Conservation (phyloP, 768 basidiomycete genomes). For the Auricularia cornea region DNA sequence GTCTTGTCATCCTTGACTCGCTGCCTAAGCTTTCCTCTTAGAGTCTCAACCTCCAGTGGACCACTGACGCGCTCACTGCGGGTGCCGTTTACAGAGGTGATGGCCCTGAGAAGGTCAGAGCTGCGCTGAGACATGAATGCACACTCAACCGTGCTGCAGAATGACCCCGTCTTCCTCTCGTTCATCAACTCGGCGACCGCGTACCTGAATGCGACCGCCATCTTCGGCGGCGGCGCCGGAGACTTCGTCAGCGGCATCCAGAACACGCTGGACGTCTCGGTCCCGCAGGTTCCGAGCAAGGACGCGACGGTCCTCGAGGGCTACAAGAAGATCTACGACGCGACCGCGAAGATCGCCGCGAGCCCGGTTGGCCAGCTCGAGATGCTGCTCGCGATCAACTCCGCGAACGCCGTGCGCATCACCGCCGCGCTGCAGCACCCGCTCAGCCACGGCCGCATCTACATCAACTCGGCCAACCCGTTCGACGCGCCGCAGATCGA, state of each 20-base stretch:
- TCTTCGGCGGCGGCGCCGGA: constrained; percentile 30
- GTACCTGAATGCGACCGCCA: constrained; percentile 44
- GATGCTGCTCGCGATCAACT: constrained; percentile 35
- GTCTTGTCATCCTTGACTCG: neutral
- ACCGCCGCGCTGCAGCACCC: constrained; percentile 64
- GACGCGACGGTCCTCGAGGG: constrained; percentile 41
- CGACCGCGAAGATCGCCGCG: constrained; percentile 27
- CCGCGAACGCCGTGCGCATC: constrained; percentile 34
- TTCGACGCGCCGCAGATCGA: constrained; percentile 58
- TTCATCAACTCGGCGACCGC: constrained; percentile 58
- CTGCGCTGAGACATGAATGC: neutral
- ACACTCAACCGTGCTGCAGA: neutral
- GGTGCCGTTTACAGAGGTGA: constrained; percentile 24
- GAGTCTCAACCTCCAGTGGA: neutral
- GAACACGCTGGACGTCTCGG: constrained; percentile 18
- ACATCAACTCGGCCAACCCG: constrained; percentile 48
- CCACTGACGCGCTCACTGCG: neutral
- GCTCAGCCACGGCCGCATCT: constrained; percentile 50
- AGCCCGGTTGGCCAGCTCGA: constrained; percentile 48
- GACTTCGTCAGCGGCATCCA: constrained; percentile 19
- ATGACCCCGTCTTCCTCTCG: constrained; percentile 31
- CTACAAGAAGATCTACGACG: constrained; percentile 47
- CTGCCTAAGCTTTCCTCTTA: neutral
- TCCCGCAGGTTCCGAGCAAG: constrained; percentile 32
- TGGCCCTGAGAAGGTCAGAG: constrained; percentile 13